phyloP scores from a whole-genome alignment of 2,329 filamentous ascomycete species.

The Aureobasidium sp. region DNA sequence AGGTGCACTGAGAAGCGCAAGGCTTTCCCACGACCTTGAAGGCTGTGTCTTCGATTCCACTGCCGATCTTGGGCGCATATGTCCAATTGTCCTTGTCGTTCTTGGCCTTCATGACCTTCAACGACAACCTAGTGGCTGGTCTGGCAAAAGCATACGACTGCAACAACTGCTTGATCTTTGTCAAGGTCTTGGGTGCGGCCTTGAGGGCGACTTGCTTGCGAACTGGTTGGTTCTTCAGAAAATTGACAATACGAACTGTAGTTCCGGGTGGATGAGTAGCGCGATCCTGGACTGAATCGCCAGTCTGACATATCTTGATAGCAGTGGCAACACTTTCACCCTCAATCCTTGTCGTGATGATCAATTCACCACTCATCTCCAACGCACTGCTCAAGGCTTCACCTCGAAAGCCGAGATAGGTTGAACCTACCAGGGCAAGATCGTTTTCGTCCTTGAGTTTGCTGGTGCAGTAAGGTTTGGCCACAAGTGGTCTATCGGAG shows the following conservation, averaged over 20 bases:
- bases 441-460: constrained; percentile 62
- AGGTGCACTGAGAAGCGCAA: constrained; percentile 49
- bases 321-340: constrained; percentile 53
- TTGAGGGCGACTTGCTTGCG: constrained; percentile 54
- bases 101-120: constrained; percentile 52
- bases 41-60: constrained; percentile 51
- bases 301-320: constrained; percentile 46
- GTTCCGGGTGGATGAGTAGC: constrained; percentile 60
- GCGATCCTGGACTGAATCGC: constrained; percentile 35
- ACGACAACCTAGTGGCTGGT: constrained; percentile 52
- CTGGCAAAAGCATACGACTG: constrained; percentile 60
- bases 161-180: constrained; percentile 54
- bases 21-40: constrained; percentile 56
- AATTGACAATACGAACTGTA: constrained; percentile 52
- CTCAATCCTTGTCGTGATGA: constrained; percentile 57
- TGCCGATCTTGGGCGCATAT: constrained; percentile 51
- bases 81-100: constrained; percentile 50
- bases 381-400: constrained; percentile 63
- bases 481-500: constrained; percentile 56
- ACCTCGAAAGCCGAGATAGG: constrained; percentile 67
- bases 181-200: constrained; percentile 50
- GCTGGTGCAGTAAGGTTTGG: constrained; percentile 64
- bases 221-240: constrained; percentile 58
- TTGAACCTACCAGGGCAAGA: constrained; percentile 48
- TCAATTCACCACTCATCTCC: constrained; percentile 49